Evolutionary conservation across 225 moss, liverwort and hornwort genomes (phyloP).

Genomic region (Sphagnum contortum): DNA sequence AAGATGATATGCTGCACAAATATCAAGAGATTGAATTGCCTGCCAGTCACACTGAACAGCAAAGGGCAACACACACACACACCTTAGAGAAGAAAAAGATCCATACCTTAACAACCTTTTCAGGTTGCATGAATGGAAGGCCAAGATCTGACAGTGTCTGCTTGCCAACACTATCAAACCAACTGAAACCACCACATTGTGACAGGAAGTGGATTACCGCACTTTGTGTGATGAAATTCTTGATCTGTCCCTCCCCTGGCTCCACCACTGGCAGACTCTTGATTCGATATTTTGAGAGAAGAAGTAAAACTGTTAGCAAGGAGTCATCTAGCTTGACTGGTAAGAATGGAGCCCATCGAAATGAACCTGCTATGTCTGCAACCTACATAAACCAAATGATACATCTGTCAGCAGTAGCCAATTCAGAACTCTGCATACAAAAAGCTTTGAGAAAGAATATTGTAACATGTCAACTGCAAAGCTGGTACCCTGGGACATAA

Average conservation of each 20-base stretch:
- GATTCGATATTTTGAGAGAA: conserved; percentile 22
- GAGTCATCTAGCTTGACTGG: conserved; percentile 17
- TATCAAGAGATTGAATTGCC: too few species aligned
- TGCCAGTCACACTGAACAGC: too few species aligned
- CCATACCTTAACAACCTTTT: conserved; percentile 4
- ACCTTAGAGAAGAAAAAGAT: not conserved
- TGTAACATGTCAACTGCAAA: too few species aligned
- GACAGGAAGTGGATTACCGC: conserved; percentile 4
- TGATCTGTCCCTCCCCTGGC: conserved; percentile 8
- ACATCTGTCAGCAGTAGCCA: too few species aligned
- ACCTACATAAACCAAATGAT: conserved; percentile 2
- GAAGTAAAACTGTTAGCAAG: conserved; percentile 13
- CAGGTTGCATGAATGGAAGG: conserved; percentile 7
- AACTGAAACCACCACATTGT: conserved; percentile 12
- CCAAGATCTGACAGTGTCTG: conserved; percentile 4
- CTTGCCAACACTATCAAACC: conserved; percentile 15
- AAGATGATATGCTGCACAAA: too few species aligned
- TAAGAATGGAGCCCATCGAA: conserved; percentile 24
- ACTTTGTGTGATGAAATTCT: conserved; percentile 22
- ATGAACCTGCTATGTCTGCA: conserved; percentile 15
- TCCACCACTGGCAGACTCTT: conserved; percentile 23
- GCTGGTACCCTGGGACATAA: too few species aligned
- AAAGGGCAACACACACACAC: not conserved
- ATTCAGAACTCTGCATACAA: too few species aligned
- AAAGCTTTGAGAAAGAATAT: too few species aligned